Conservation (phyloP, 2,329 filamentous ascomycete genomes). For the Drechslerella dactyloides region DNA sequence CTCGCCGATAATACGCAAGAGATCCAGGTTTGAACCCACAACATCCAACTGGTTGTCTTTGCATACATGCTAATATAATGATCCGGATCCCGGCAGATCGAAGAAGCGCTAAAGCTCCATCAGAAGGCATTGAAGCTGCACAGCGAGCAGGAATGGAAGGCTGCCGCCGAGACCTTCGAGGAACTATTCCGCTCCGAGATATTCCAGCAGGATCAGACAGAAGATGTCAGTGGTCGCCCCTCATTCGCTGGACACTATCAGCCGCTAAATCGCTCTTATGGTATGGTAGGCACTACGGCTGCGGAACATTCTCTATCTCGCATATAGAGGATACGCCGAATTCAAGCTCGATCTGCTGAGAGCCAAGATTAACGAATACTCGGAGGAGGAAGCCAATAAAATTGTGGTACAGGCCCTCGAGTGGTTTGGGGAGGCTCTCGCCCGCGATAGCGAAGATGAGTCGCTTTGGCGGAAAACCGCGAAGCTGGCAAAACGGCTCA, state of each 20-base stretch:
- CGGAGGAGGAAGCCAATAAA: conserved; percentile 56
- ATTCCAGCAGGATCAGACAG: conserved; percentile 71
- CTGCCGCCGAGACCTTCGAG: conserved; percentile 81
- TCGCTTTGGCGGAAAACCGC: conserved; percentile 55
- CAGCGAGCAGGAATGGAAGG: conserved; percentile 76
- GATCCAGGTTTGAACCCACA: conserved; percentile 67
- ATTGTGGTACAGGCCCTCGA: conserved; percentile 56
- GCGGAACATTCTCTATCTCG: conserved; percentile 75
- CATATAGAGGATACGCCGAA: conserved; percentile 94
- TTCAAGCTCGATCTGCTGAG: conserved; percentile 76
- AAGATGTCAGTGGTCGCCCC: conserved; percentile 62
- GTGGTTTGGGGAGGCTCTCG: conserved; percentile 54
- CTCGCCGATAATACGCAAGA: conserved; percentile 95
- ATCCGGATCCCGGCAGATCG: conserved; percentile 68
- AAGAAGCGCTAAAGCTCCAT: conserved; percentile 94
- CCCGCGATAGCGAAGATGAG: conserved; percentile 54
- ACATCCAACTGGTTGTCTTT: neutral
- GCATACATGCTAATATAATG: conserved; percentile 5
- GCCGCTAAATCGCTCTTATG: conserved; percentile 81
- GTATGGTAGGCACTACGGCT: conserved; percentile 59
- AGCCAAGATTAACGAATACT: conserved; percentile 56
- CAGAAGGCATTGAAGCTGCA: conserved; percentile 90
- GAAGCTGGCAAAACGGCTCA: conserved; percentile 53
- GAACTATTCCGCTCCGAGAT: conserved; percentile 89
- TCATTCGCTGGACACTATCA: conserved; percentile 65